Conservation (phyloP, 2,329 filamentous ascomycete species). For the Fusarium verrucosum region DNA sequence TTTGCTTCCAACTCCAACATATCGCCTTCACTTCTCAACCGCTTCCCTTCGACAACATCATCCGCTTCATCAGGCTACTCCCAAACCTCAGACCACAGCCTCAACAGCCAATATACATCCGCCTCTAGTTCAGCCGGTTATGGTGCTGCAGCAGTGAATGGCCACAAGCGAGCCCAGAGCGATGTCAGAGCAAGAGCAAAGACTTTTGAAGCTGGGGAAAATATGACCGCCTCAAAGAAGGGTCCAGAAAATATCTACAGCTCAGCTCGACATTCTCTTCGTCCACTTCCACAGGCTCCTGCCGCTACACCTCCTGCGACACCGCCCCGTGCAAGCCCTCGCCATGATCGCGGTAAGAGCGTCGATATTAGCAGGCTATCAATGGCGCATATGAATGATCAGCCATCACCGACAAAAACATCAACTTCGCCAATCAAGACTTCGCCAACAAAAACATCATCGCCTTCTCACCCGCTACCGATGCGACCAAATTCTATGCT, state of each 20-base stretch:
- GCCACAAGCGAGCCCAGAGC: slow-evolving; percentile 80
- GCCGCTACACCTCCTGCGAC: slow-evolving; percentile 55
- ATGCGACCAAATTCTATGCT: slow-evolving; percentile 70
- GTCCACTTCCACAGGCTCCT: slow-evolving; percentile 76
- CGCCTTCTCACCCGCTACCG: slow-evolving; percentile 54
- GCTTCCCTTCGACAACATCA: slow-evolving; percentile 75
- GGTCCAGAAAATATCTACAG: slow-evolving; percentile 73
- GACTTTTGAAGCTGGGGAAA: slow-evolving; percentile 57
- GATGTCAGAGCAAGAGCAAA: slow-evolving; percentile 69
- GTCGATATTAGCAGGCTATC: slow-evolving; percentile 68
- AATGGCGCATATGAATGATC: slow-evolving; percentile 56
- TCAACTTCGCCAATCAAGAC: slow-evolving; percentile 2
- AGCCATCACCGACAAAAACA: slow-evolving; percentile 49
- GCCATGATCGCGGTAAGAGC: slow-evolving; percentile 70
- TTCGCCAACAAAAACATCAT: slow-evolving; percentile 14
- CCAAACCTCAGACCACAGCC: slow-evolving; percentile 66
- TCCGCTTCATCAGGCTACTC: slow-evolving; percentile 77
- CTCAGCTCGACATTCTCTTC: slow-evolving; percentile 78
- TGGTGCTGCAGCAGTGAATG: slow-evolving; percentile 51
- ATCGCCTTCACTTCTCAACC: slow-evolving; percentile 53
- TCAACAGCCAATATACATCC: slow-evolving; percentile 71
- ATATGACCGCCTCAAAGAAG: slow-evolving; percentile 53
- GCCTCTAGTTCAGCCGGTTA: slow-evolving; percentile 67
- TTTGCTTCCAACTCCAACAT: slow-evolving; percentile 54
- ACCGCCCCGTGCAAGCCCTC: slow-evolving; percentile 48